Percentiles rank a stretch among this genome's conserved stretches.
Conservation (phyloP, 305 asterid species). For the Solanum chacoense region DNA sequence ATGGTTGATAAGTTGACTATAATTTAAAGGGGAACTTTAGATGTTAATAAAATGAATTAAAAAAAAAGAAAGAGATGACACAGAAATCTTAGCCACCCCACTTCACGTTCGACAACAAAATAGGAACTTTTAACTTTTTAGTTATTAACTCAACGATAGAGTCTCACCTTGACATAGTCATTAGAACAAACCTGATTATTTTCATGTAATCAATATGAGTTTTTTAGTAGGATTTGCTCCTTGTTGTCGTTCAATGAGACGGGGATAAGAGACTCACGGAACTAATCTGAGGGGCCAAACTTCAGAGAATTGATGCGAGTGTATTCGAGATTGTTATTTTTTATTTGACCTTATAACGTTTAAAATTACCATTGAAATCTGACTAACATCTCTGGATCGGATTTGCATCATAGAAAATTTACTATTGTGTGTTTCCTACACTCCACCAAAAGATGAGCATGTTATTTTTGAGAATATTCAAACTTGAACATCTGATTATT, state of each 20-base stretch:
- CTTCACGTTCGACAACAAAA: neutral
- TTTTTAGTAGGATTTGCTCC: neutral
- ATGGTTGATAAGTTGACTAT: neutral
- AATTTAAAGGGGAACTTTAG: neutral
- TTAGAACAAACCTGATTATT: fast-evolving
- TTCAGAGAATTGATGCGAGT: fast-evolving
- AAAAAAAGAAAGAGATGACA: neutral
- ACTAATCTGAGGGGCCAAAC: neutral
- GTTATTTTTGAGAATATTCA: neutral
- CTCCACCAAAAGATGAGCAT: neutral
- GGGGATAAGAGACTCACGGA: neutral
- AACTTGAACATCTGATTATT: neutral
- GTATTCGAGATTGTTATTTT: neutral
- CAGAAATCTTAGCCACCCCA: neutral
- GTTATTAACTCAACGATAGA: neutral
- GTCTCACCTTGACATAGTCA: neutral
- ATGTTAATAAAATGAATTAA: neutral
- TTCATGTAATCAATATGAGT: neutral
- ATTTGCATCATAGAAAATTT: neutral
- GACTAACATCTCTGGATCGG: neutral
- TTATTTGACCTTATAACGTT: neutral
- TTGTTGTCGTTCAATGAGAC: neutral
- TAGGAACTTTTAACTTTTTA: neutral
- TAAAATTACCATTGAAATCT: neutral
- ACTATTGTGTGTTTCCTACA: neutral